Base-by-base conservation (phyloP, 768 basidiomycete species). In the Galerina marginata region DNA sequence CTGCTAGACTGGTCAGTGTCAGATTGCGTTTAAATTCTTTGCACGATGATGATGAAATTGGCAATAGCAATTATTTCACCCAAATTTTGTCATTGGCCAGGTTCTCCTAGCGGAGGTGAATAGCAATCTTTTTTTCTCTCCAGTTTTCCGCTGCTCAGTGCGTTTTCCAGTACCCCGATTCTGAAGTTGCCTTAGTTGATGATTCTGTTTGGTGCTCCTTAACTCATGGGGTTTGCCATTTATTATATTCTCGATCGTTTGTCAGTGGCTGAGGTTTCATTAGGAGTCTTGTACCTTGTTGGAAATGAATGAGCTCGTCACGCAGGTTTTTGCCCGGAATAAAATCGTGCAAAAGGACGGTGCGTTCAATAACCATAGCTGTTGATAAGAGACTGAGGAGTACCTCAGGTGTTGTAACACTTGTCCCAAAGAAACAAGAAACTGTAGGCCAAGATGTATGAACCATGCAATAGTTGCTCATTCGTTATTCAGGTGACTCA, bases 121-220 rank as follows among this genome's bases (percentile, higher is more conserved):
- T 25, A 29, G 11, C 20, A 39, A 45, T 9, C 25, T 12, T 45
- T 44, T 26, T 33, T 15, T 26, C 36, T n/a, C 38, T 12, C 3
- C 14, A 29, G 0, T 3, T 12, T 36, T 3, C 16, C 9, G 2
- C 20, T 40, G 10, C 15, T 48, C 38, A 9, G 29, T 6, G 10
- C 36, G 9, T 29, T n/a, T 2, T 16, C 14, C 36, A 64, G 63
- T 33, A 58, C 23, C 59, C 59, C 6, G 53, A 58, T 25, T 50
- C 63, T 4, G 56, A 58, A 15, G 26, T 61, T 10, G 59, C 60
- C 6, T 16, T 64, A 15, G 59, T 64, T 7, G 57, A 64, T 29
- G 63, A 64, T 53, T 55, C 52, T 7, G 53, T 55, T 10, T 64
- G 63, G 63, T 63, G 62, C 26, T 51, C 58, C 36, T 37, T 63